A percentile compares a stretch with the other conserved stretches of the same genome.
Conservation (phyloP, 129 eudicot genomes). For the Centaurea solstitialis region DNA sequence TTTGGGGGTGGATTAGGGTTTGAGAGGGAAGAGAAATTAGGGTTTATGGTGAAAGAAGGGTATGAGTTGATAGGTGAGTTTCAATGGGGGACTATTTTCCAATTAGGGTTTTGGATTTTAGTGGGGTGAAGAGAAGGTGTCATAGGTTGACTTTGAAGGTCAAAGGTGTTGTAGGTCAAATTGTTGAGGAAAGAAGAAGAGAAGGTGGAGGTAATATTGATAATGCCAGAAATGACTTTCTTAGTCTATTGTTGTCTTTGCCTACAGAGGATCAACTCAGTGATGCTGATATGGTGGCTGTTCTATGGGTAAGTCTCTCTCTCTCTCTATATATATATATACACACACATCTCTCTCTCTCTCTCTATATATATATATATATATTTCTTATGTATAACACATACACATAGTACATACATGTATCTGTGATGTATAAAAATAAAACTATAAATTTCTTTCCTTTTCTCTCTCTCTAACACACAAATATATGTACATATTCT, state of each 20-base stretch:
- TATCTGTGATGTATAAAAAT: not conserved
- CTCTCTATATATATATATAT: no score
- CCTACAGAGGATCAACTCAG: conserved; percentile 71
- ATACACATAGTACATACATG: not conserved
- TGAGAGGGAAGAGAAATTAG: conserved; percentile 48
- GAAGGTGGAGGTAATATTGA: conserved; percentile 21
- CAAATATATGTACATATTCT: not conserved
- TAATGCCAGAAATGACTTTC: conserved; percentile 55
- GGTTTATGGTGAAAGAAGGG: conserved; percentile 78
- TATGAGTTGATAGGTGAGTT: conserved; percentile 73
- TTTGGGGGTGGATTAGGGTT: conserved; percentile 64
- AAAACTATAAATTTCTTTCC: not conserved
- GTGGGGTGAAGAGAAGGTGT: conserved; percentile 76
- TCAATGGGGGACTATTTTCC: conserved; percentile 73
- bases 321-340: not conserved
- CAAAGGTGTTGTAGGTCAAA: conserved; percentile 45
- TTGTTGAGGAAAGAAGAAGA: conserved; percentile 51
- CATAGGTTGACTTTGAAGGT: conserved; percentile 54
- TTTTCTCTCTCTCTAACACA: not conserved
- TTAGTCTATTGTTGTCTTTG: conserved; percentile 71
- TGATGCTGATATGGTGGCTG: conserved; percentile 71
- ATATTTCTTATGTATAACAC: not conserved
- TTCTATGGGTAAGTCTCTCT: conserved; percentile 65
- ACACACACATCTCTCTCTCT: not conserved
- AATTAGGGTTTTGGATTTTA: conserved; percentile 60